A percentile compares a stretch with the other conserved stretches of the same genome.
phyloP scores from a whole-genome alignment of 2,329 filamentous ascomycete genomes.

The Cytospora mali region DNA sequence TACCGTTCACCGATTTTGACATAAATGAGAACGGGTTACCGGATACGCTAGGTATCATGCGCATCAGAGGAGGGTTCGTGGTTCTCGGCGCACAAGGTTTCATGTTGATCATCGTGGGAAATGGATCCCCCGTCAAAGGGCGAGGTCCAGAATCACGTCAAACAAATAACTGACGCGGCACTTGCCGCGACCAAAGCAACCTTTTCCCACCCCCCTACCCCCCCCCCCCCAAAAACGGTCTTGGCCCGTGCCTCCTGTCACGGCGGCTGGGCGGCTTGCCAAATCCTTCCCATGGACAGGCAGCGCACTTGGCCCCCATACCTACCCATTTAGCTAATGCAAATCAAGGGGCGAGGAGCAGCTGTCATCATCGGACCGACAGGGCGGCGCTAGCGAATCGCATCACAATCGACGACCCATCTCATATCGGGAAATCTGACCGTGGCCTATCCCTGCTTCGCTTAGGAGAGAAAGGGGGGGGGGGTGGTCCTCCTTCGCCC shows the following conservation, averaged over 20 bases:
- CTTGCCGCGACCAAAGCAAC: conserved; percentile 9
- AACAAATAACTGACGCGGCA: conserved; percentile 13
- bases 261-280: conserved; percentile 14
- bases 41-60: not conserved
- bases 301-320: conserved; percentile 17
- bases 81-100: not conserved
- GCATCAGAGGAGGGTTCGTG: not conserved
- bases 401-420: conserved; percentile 7
- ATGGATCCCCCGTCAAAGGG: not conserved
- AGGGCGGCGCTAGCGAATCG: conserved; percentile 20
- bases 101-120: not conserved
- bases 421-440: conserved; percentile 13
- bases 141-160: conserved; percentile 1
- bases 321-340: conserved; percentile 24
- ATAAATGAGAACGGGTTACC: not conserved
- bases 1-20: not conserved
- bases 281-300: conserved; percentile 17
- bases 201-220: too few species aligned
- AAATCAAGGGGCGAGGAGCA: conserved; percentile 23
- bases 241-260: conserved; percentile 25
- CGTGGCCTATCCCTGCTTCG: conserved; percentile 23
- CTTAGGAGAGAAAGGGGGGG: conserved; percentile 2
- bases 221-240: too few species aligned
- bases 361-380: conserved; percentile 26
- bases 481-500: conserved; percentile 12